Conservation (phyloP, 805 yeast species). For the Candida silvatica region DNA sequence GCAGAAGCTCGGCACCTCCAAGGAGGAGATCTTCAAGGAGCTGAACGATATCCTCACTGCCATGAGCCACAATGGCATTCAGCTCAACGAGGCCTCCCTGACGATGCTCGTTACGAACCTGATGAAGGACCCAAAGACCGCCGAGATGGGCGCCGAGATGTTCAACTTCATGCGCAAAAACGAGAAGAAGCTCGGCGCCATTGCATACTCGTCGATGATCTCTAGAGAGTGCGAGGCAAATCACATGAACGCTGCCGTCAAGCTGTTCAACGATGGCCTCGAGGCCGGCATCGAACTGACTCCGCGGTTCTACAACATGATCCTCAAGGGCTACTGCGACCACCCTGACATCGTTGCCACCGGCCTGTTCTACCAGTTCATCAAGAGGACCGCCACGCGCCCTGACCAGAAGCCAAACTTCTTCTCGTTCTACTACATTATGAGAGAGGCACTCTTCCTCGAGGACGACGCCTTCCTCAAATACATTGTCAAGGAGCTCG, state of each 20-base stretch:
- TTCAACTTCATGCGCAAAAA: conserved; percentile 31
- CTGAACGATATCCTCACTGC: conserved; percentile 22
- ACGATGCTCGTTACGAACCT: conserved; percentile 48
- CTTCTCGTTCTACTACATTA: conserved; percentile 40
- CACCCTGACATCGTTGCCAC: conserved; percentile 28
- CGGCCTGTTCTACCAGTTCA: conserved; percentile 28
- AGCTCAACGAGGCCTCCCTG: conserved; percentile 35
- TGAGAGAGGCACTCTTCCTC: conserved; percentile 28
- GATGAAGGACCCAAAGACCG: conserved; percentile 35
- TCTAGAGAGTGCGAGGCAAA: conserved; percentile 38
- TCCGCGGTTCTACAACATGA: conserved; percentile 33
- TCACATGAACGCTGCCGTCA: conserved; percentile 31
- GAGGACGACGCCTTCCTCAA: conserved; percentile 26
- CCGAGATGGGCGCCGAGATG: conserved; percentile 42
- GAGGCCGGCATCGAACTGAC: conserved; percentile 26
- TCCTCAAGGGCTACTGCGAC: conserved; percentile 40
- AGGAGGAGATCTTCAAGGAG: conserved; percentile 25
- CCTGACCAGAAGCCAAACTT: conserved; percentile 31
- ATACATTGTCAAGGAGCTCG: conserved; percentile 31
- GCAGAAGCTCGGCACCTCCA: conserved; percentile 30
- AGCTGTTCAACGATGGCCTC: conserved; percentile 29
- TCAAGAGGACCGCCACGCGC: conserved; percentile 18
- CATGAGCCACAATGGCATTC: conserved; percentile 30
- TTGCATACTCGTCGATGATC: conserved; percentile 38
- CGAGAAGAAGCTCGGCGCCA: conserved; percentile 25